Conservation (phyloP, 192 early-diverging fungal genomes). For the Obelidium mucronatum region DNA sequence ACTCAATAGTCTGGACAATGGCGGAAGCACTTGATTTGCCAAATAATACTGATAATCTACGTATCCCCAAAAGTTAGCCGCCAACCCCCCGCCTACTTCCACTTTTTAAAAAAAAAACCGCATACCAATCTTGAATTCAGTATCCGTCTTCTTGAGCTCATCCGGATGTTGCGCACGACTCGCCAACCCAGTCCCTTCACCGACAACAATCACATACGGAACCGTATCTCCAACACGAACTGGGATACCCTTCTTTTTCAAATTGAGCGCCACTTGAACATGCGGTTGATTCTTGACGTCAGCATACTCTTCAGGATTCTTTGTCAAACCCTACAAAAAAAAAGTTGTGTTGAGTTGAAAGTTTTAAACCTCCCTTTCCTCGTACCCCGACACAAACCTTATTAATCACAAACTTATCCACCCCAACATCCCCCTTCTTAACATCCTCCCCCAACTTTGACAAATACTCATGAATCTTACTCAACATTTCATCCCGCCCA, state of each 20-base stretch:
- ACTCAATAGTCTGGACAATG: conserved; percentile 79
- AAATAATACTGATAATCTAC: conserved; percentile 91
- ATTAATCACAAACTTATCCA: conserved; percentile 90
- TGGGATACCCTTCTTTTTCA: conserved; percentile 73
- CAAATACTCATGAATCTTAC: conserved; percentile 82
- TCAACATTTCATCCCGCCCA: conserved; percentile 76
- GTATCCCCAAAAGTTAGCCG: too few relatives aligned
- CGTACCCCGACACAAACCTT: conserved; percentile 63
- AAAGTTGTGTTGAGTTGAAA: too few relatives aligned
- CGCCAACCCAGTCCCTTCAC: conserved; percentile 61
- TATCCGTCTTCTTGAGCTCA: conserved; percentile 65
- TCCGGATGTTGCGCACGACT: conserved; percentile 85
- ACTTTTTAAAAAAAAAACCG: not conserved
- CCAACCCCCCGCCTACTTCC: too few relatives aligned
- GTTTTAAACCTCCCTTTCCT: not conserved
- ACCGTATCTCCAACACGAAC: conserved; percentile 89
- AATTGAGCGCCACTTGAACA: conserved; percentile 88
- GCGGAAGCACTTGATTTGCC: conserved; percentile 89
- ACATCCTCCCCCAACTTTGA: conserved; percentile 72
- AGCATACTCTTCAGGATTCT: conserved; percentile 88
- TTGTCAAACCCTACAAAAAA: conserved; percentile 75
- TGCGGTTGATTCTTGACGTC: conserved; percentile 91
- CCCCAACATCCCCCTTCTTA: conserved; percentile 68
- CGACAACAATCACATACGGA: conserved; percentile 88
- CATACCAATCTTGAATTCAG: conserved; percentile 61